Evolutionary conservation across 139 green algal species (phyloP).

Genomic region (Coccomyxa sp.): DNA sequence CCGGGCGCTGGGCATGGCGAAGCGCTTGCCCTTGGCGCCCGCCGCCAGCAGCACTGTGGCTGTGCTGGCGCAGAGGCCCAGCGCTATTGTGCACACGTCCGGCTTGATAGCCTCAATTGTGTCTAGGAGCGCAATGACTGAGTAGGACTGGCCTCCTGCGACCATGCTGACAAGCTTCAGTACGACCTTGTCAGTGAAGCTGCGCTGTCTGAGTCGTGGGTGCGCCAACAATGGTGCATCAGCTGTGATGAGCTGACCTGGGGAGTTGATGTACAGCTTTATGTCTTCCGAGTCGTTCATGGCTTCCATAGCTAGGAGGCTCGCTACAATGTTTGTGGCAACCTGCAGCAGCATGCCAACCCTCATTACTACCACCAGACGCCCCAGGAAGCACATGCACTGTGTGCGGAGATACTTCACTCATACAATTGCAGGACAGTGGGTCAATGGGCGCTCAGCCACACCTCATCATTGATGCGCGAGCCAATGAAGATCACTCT

Average conservation of each 20-base stretch:
- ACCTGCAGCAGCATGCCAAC: slow-evolving; percentile 53
- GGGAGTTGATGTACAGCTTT: slow-evolving; percentile 95
- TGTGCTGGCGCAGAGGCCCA: slow-evolving; percentile 75
- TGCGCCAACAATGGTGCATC: not conserved
- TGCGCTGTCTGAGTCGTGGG: too few species aligned
- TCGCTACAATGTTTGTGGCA: slow-evolving; percentile 77
- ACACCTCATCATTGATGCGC: slow-evolving; percentile 84
- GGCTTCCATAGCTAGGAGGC: slow-evolving; percentile 83
- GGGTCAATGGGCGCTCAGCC: not conserved
- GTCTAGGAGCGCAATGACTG: slow-evolving; percentile 82
- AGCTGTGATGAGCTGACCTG: slow-evolving; percentile 22
- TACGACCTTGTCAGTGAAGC: too few species aligned
- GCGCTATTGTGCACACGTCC: slow-evolving; percentile 72
- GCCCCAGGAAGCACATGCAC: not conserved
- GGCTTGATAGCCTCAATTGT: slow-evolving; percentile 74
- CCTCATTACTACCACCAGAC: too few species aligned
- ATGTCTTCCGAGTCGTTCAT: slow-evolving; percentile 82
- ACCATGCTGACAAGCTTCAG: not conserved
- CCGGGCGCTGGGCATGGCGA: slow-evolving; percentile 83
- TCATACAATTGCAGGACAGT: not conserved
- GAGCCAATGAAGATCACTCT: slow-evolving; percentile 87
- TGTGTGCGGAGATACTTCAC: not conserved
- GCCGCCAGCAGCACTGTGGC: slow-evolving; percentile 63
- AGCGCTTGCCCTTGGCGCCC: slow-evolving; percentile 78
- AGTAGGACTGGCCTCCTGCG: slow-evolving; percentile 75